Evolutionary conservation across 768 basidiomycete genomes (phyloP).

Genomic region (Panaeolus papilionaceus): DNA sequence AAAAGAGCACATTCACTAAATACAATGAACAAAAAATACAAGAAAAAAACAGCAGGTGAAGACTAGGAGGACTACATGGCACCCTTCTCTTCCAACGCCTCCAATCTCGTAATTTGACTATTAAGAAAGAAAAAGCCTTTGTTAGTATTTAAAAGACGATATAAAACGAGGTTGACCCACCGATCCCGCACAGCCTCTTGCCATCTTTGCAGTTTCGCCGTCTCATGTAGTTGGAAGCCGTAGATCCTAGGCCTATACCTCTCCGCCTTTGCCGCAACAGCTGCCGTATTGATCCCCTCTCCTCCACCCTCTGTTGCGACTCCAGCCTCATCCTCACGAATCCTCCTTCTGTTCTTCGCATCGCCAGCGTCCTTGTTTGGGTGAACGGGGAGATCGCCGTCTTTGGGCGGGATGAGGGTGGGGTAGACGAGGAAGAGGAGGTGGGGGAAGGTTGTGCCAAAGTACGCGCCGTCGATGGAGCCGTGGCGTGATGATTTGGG

Average conservation of each 20-base stretch:
- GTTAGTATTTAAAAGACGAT: too few species aligned
- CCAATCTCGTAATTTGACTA: conserved; percentile 57
- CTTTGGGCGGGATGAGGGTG: conserved; percentile 72
- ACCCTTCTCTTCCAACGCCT: conserved; percentile 44
- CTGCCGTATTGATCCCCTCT: conserved; percentile 78
- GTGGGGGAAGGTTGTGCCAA: conserved; percentile 98
- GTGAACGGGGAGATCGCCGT: conserved; percentile 22
- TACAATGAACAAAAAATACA: conserved; percentile 13
- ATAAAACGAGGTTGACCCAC: conserved; percentile 47
- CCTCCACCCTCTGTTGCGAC: conserved; percentile 60
- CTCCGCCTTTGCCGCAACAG: conserved; percentile 88
- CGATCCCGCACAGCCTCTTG: conserved; percentile 91
- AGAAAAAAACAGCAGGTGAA: background rate
- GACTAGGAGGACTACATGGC: background rate
- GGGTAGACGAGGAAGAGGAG: conserved; percentile 98
- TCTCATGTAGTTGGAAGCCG: conserved; percentile 96
- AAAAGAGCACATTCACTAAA: conserved; percentile 7
- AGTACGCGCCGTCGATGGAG: conserved; percentile 97
- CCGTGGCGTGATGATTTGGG: conserved; percentile 98
- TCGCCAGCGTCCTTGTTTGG: conserved; percentile 33
- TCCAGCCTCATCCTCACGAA: conserved; percentile 55
- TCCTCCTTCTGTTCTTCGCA: conserved; percentile 42
- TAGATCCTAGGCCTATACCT: conserved; percentile 93
- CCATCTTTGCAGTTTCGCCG: conserved; percentile 93
- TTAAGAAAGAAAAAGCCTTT: background rate